A percentile compares a stretch with the other conserved stretches of the same genome.
These are phyloP conservation scores for Trichoderma atroviride DNA, from an alignment of 2,329 filamentous ascomycete species.

Conservation along the genomic window DNA sequence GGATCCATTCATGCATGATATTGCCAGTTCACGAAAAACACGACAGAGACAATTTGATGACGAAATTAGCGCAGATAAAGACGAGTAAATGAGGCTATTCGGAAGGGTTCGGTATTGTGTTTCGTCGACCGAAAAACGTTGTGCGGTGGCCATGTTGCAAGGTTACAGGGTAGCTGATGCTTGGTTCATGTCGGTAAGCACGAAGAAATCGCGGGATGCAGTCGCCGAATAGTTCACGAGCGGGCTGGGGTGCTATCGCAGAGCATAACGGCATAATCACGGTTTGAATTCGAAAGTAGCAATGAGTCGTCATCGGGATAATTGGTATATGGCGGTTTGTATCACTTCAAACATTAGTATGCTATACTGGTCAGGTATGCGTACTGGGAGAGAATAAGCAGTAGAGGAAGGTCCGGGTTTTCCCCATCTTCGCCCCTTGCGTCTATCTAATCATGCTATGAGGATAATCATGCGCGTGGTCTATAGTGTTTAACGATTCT, in stretches of 20 bases:
- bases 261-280: background rate
- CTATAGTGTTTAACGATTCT: background rate
- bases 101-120: background rate
- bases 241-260: background rate
- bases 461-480: background rate
- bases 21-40: background rate
- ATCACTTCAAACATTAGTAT: slow-evolving; percentile 16
- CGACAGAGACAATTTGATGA: background rate
- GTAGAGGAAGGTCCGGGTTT: background rate
- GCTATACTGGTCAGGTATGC: background rate
- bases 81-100: background rate
- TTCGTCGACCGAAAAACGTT: background rate
- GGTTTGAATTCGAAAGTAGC: background rate
- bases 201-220: background rate
- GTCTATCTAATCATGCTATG: background rate
- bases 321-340: background rate
- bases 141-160: background rate
- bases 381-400: background rate
- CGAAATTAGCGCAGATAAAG: background rate
- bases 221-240: background rate
- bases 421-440: background rate
- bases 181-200: background rate
- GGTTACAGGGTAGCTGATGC: background rate
- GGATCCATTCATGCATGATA: background rate
- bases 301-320: background rate